Evolutionary conservation across 1,139 yeast genomes (phyloP), one percentile per base, ranked within the genome.

Genomic region (Magnusiomyces sp.): DNA sequence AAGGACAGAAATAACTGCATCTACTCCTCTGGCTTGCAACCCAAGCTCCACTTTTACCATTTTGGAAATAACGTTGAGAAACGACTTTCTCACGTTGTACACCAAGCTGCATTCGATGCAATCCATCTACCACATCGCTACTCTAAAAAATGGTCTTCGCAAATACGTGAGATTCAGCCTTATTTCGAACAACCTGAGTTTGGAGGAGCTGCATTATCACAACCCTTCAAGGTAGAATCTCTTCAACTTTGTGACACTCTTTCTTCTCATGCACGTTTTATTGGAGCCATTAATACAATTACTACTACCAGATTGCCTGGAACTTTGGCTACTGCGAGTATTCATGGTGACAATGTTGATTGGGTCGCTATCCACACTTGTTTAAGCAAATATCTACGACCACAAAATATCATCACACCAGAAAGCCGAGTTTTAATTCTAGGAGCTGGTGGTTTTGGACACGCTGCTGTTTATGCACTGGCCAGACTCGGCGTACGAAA

Each of bases 361-460:
- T 87, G 95, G 94, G 70, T 79, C 51, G 95, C 95, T 32, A 81
- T 88, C 55, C 72, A 71, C 46, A 75, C 80, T 10, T 39, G 50
- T 37, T 38, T 55, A 14, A 29, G 45, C 29, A 51, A 44, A 19
- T 43, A 54, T 36, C 34, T 55, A 16, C 36, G 50, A n/a, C 48
- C 55, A 3, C 43, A 46, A 13, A 53, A 49, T 16, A 40, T 56
- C 7, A 53, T 55, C 32, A 52, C 49, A 10, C 17, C 54, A 1
- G 23, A 46, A 16, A 54, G 56, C 6, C 49, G 53, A n/a, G 58
- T 53, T 10, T 49, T 87, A 54, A 81, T 88, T 43, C 72, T 87
- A 57, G 96, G 96, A 50, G 94, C 92, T 29, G 96, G 96, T 46
- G 95, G 95, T 48, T 84, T 95, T 43, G 81, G 95, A 1, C 77